phyloP scores from a whole-genome alignment of 2,329 filamentous ascomycete genomes.

The Fusarium sambucinum region DNA sequence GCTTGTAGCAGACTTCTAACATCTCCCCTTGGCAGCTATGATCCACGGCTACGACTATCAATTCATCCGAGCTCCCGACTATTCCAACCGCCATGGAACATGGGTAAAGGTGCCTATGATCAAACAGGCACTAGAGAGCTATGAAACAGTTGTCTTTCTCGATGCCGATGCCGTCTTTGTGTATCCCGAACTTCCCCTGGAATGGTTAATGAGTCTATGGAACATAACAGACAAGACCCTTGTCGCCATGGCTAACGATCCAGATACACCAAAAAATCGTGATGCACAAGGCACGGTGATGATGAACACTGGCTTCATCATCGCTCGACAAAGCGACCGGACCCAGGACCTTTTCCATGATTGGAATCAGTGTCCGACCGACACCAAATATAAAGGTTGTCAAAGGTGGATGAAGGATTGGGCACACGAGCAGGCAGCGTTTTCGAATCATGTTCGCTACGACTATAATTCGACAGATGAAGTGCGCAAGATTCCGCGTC shows the following conservation, averaged over 20 bases:
- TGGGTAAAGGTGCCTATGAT: constrained; percentile 60
- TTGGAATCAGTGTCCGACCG: constrained; percentile 18
- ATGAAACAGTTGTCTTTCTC: constrained; percentile 59
- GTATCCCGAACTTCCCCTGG: constrained; percentile 58
- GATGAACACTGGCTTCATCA: constrained; percentile 41
- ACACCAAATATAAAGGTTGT: constrained; percentile 26
- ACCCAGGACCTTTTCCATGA: constrained; percentile 37
- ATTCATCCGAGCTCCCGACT: constrained; percentile 57
- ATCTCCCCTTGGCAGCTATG: constrained; percentile 32
- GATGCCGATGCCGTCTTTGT: constrained; percentile 59
- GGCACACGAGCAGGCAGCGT: constrained; percentile 49
- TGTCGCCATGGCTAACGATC: constrained; percentile 60
- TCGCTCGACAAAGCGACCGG: constrained; percentile 38
- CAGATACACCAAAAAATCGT: constrained; percentile 53
- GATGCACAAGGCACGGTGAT: constrained; percentile 48
- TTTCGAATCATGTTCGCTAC: constrained; percentile 46
- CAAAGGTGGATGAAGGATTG: constrained; percentile 43
- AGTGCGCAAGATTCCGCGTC: constrained; percentile 38
- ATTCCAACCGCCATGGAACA: constrained; percentile 57
- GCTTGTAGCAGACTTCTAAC: background rate
- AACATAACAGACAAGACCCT: constrained; percentile 56
- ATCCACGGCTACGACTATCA: constrained; percentile 65
- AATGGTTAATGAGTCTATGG: constrained; percentile 63
- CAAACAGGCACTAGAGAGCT: constrained; percentile 53
- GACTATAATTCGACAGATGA: constrained; percentile 40